Base-by-base conservation (phyloP, 2,329 filamentous ascomycete genomes). In the Colletotrichum tropicicola region DNA sequence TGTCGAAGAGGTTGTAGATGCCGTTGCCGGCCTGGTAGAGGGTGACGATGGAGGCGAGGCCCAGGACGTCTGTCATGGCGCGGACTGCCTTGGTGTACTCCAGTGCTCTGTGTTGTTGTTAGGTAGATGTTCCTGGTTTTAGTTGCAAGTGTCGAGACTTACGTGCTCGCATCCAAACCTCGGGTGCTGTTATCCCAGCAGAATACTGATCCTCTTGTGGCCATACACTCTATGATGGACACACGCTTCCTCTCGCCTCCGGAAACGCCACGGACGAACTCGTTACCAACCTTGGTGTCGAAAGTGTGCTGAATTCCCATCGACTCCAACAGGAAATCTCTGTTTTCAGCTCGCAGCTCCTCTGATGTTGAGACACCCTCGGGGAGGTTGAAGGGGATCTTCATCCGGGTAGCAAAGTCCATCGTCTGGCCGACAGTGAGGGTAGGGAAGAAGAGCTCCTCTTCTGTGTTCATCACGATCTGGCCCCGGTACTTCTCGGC, bases 371-470 rank as follows among this genome's bases (percentile, higher is more conserved):
- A 70, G 2, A 78, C 73, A 0, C 82, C 82, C 0, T 80, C 73
- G 0, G 85, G 85, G 0, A 85, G 72, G 9, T 80, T 69, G 59
- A 78, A 80, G 0, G 86, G 85, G 1, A 88, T 74, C 73, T 89
- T 91, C 63, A 89, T 78, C 1, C 82, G 79, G 0, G 87, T 87
- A 0, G 92, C 92, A 74, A 94, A 94, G 45, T 87, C 83, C 35
- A 94, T 81, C 0, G 91, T 94, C 70, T 92, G 85, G 4, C 87
- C 85, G 2, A 94, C 91, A 1, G 89, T 92, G 6, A 94, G 78
- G 0, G 89, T 86, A 0, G 92, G 89, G 66, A 92, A 93, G 70
- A 82, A 82, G 3, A 82, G 59, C 65, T 84, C 89, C 72, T 93
- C 91, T 3, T 92, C 89, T 19, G 89, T 92, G 75, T 93, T 93